These are phyloP conservation scores for Candida ortonii DNA, from an alignment of 805 yeast genomes.

Conservation along the genomic window DNA sequence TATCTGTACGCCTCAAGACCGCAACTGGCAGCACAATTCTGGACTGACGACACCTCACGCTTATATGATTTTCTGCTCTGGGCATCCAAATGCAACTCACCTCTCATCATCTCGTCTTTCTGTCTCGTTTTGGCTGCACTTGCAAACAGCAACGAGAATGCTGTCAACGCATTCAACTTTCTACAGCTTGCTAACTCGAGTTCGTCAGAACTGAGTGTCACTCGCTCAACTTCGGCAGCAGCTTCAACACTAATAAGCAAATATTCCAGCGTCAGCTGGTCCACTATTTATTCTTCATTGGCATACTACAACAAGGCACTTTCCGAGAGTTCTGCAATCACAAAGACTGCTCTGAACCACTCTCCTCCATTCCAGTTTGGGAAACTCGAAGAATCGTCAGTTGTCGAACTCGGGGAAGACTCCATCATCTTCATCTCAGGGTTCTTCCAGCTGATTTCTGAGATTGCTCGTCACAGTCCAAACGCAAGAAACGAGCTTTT, in stretches of 20 bases:
- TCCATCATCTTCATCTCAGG: constrained; percentile 73
- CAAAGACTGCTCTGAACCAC: constrained; percentile 1
- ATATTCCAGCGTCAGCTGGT: constrained; percentile 35
- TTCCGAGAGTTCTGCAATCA: constrained; percentile 12
- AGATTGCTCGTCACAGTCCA: constrained; percentile 44
- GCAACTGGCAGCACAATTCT: constrained; percentile 55
- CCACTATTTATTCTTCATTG: constrained; percentile 34
- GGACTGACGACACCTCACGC: constrained; percentile 65
- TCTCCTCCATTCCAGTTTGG: constrained; percentile 7
- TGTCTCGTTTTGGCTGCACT: constrained; percentile 76
- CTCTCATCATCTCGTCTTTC: constrained; percentile 78
- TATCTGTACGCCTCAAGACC: constrained; percentile 65
- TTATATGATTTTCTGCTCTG: constrained; percentile 80
- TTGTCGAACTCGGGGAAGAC: constrained; percentile 73
- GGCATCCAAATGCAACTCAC: constrained; percentile 78
- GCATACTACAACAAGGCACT: constrained; percentile 31
- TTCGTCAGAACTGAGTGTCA: constrained; percentile 10
- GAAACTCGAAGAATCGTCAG: constrained; percentile 19
- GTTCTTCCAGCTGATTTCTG: constrained; percentile 61
- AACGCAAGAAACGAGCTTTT: constrained; percentile 32
- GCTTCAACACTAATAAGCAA: constrained; percentile 25
- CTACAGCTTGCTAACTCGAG: constrained; percentile 33
- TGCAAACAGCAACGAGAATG: constrained; percentile 55
- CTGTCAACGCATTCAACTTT: constrained; percentile 51
- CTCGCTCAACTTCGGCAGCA: too few relatives aligned